These are phyloP conservation scores for Clarireedia monteithiana DNA, from an alignment of 2,329 filamentous ascomycete genomes.

Conservation along the genomic window DNA sequence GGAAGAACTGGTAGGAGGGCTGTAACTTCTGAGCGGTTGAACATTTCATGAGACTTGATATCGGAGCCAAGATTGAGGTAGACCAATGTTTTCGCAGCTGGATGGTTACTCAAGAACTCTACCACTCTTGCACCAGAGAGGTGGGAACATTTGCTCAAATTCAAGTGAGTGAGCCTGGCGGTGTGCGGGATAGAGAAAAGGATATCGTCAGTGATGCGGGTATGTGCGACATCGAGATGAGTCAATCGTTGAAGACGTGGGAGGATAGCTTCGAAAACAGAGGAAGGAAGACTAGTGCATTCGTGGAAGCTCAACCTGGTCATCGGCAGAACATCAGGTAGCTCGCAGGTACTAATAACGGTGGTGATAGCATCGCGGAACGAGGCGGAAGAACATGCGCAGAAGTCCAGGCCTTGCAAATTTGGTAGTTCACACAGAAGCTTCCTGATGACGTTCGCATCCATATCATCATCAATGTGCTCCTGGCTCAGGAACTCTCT, in stretches of 20 bases:
- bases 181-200: slow-evolving; percentile 63
- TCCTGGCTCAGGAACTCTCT: slow-evolving; percentile 76
- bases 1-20: slow-evolving; percentile 60
- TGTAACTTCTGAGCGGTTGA: slow-evolving; percentile 58
- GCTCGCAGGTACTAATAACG: slow-evolving; percentile 29
- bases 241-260: slow-evolving; percentile 64
- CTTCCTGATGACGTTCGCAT: slow-evolving; percentile 59
- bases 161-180: slow-evolving; percentile 68
- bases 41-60: slow-evolving; percentile 61
- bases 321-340: slow-evolving; percentile 43
- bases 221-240: slow-evolving; percentile 73
- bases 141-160: slow-evolving; percentile 66
- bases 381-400: slow-evolving; percentile 59
- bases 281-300: slow-evolving; percentile 61
- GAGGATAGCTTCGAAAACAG: slow-evolving; percentile 60
- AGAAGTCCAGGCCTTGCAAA: slow-evolving; percentile 66
- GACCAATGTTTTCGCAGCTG: slow-evolving; percentile 57
- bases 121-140: slow-evolving; percentile 60
- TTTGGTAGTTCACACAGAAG: slow-evolving; percentile 59
- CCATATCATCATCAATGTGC: slow-evolving; percentile 70
- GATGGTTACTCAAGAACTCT: slow-evolving; percentile 63
- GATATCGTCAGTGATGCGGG: slow-evolving; percentile 64
- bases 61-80: slow-evolving; percentile 70
- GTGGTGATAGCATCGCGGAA: slow-evolving; percentile 61
- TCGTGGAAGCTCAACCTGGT: slow-evolving; percentile 70